Percentiles rank a stretch among this genome's conserved stretches.
These are phyloP conservation scores for Solanum corneliomulleri DNA, from an alignment of 257 asterid genomes.

Conservation along the genomic window DNA sequence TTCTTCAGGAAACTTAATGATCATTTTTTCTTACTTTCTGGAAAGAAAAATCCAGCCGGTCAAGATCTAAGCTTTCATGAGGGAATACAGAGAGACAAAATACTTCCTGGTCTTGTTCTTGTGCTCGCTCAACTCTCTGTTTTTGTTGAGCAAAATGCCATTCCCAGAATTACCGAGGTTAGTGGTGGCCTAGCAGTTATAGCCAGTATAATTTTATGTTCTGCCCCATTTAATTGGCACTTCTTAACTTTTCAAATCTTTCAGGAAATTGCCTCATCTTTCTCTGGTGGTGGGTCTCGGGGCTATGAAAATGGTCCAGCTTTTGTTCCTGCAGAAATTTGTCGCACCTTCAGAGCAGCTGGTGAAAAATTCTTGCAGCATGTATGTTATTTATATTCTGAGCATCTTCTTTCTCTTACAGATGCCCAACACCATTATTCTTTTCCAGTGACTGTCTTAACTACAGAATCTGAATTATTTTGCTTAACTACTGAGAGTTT, in stretches of 20 bases:
- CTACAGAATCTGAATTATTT: background rate
- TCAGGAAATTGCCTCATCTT: slow-evolving; percentile 81
- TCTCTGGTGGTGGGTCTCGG: slow-evolving; percentile 63
- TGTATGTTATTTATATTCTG: slow-evolving; percentile 39
- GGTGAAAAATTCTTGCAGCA: slow-evolving; percentile 74
- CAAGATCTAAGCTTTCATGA: slow-evolving; percentile 40
- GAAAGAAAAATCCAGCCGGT: slow-evolving; percentile 45
- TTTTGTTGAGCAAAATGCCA: slow-evolving; percentile 67
- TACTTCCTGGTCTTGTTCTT: slow-evolving; percentile 83
- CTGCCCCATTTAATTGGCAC: background rate
- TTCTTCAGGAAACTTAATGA: slow-evolving; percentile 64
- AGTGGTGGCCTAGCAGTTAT: slow-evolving; percentile 10
- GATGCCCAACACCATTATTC: background rate
- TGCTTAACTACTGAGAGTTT: background rate
- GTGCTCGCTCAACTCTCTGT: slow-evolving; percentile 63
- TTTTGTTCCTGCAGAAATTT: slow-evolving; percentile 73
- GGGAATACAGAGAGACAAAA: slow-evolving; percentile 45
- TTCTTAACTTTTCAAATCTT: background rate
- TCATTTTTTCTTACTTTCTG: slow-evolving; percentile 61
- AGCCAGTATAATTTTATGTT: background rate
- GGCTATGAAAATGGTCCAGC: slow-evolving; percentile 54
- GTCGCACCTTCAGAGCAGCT: slow-evolving; percentile 70
- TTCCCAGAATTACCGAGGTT: slow-evolving; percentile 83
- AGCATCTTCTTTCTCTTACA: background rate
- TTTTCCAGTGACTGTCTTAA: background rate